phyloP scores from a whole-genome alignment of 805 yeast genomes.

The Cyberlindnera americana region DNA sequence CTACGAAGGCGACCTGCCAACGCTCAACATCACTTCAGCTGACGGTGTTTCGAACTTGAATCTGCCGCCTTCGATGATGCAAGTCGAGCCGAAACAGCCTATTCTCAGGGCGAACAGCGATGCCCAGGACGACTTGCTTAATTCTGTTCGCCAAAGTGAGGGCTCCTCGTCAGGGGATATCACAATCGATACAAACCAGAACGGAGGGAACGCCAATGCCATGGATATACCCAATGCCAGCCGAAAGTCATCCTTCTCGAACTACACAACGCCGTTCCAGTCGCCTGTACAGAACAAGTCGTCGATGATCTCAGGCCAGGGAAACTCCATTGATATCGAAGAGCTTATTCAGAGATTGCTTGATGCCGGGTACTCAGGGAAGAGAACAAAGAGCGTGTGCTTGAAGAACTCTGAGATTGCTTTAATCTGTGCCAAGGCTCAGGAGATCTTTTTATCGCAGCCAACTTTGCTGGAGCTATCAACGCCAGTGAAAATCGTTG shows the following conservation, averaged over 20 bases:
- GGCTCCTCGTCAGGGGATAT: constrained; percentile 10
- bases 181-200: constrained; percentile 2
- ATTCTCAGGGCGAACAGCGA: constrained; percentile 52
- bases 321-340: constrained; percentile 55
- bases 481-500: constrained; percentile 82
- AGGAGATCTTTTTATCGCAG: constrained; percentile 86
- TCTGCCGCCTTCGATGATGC: constrained; percentile 67
- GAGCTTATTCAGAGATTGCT: constrained; percentile 84
- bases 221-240: constrained; percentile 28
- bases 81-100: constrained; percentile 69
- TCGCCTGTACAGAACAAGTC: constrained; percentile 21
- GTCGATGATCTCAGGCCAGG: constrained; percentile 21
- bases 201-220: neutral
- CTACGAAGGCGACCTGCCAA: constrained; percentile 18
- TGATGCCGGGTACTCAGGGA: constrained; percentile 96
- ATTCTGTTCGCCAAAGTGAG: constrained; percentile 10
- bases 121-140: constrained; percentile 21
- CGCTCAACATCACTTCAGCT: constrained; percentile 23
- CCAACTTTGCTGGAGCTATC: constrained; percentile 83
- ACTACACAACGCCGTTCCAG: constrained; percentile 25
- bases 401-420: constrained; percentile 88
- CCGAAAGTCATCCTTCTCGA: constrained; percentile 24
- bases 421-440: constrained; percentile 77
- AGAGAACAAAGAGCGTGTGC: constrained; percentile 85
- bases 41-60: constrained; percentile 31